phyloP scores from a whole-genome alignment of 2,329 filamentous ascomycete species.

The Penicillium thymicola region DNA sequence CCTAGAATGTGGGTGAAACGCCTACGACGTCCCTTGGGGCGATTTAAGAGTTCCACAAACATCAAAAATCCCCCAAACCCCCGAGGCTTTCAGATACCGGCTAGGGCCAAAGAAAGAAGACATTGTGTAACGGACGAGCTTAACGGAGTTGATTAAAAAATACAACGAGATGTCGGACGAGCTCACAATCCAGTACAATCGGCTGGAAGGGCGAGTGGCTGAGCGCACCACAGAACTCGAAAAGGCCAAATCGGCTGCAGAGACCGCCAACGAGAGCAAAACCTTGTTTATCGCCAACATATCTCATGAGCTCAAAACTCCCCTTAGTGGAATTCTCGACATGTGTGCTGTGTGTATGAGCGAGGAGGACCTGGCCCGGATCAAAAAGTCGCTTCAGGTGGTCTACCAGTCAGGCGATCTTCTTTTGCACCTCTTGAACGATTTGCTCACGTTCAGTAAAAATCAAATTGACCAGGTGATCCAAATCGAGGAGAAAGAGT shows the following conservation, averaged over 20 bases:
- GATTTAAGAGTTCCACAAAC: constrained; percentile 11
- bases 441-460: constrained; percentile 88
- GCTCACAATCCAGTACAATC: constrained; percentile 78
- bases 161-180: constrained; percentile 96
- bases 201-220: constrained; percentile 77
- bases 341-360: constrained; percentile 94
- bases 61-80: background rate
- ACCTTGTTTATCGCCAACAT: constrained; percentile 97
- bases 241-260: constrained; percentile 84
- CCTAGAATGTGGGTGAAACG: constrained; percentile 13
- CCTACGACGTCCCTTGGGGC: constrained; percentile 9
- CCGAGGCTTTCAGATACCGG: constrained; percentile 72
- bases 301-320: constrained; percentile 76
- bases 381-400: constrained; percentile 80
- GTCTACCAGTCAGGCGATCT: constrained; percentile 87
- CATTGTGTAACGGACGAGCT: constrained; percentile 78
- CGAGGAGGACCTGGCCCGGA: constrained; percentile 71
- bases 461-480: constrained; percentile 88
- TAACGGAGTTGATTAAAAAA: constrained; percentile 77
- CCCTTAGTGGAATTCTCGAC: constrained; percentile 85
- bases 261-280: constrained; percentile 94
- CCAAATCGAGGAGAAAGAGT: constrained; percentile 78
- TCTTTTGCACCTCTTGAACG: constrained; percentile 79
- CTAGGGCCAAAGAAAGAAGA: constrained; percentile 71
- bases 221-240: constrained; percentile 81